Evolutionary conservation across 2,329 filamentous ascomycete genomes (phyloP).

Genomic region (Aspergillus pseudotamarii): DNA sequence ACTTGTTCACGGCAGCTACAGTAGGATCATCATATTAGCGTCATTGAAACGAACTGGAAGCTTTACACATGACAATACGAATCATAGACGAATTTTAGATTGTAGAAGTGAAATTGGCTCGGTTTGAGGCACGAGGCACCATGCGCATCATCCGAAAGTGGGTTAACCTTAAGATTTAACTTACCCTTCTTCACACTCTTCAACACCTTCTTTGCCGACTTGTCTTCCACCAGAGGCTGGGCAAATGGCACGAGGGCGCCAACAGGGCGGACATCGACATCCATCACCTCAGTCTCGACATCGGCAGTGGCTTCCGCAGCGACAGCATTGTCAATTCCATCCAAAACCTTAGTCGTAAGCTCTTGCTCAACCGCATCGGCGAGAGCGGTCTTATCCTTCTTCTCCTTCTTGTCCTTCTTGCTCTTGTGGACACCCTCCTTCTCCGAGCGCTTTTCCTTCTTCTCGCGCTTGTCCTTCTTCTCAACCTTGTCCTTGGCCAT

Average conservation of each 20-base stretch:
- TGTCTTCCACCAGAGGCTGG: constrained; percentile 54
- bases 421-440: constrained; percentile 49
- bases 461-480: constrained; percentile 51
- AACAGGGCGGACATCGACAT: constrained; percentile 38
- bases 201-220: constrained; percentile 54
- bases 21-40: constrained; percentile 22
- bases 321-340: constrained; percentile 37
- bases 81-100: background rate
- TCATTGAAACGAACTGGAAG: background rate
- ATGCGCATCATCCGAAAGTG: background rate
- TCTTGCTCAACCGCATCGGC: constrained; percentile 45
- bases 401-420: constrained; percentile 52
- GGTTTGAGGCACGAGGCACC: background rate
- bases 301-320: constrained; percentile 24
- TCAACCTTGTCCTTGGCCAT: constrained; percentile 52
- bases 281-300: constrained; percentile 31
- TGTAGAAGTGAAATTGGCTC: background rate
- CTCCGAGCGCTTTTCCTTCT: constrained; percentile 49
- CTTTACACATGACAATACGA: background rate
- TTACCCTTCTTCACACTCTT: constrained; percentile 57
- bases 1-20: constrained; percentile 89
- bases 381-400: constrained; percentile 45
- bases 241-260: constrained; percentile 55
- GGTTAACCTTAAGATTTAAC: constrained; percentile 8
- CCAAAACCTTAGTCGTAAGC: constrained; percentile 39